phyloP scores from a whole-genome alignment of 441 rosid genomes.

The Biscutella auriculata region DNA sequence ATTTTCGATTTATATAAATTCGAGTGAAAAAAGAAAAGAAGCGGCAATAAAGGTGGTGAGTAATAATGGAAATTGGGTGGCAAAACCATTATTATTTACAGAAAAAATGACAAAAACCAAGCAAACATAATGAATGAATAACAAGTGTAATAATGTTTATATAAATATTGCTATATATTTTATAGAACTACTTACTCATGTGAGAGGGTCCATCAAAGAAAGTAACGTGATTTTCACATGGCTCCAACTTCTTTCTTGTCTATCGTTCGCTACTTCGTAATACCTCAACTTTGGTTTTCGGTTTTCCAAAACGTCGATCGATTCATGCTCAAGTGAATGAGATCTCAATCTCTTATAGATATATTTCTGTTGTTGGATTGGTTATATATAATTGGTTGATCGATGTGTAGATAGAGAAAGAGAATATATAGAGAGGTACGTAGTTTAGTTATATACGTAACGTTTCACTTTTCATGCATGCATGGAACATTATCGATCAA shows the following conservation, averaged over 20 bases:
- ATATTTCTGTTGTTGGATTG: neutral
- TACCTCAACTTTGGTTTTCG: neutral
- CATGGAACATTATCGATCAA: slow-evolving; percentile 10
- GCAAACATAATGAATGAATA: too few species aligned
- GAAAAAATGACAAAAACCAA: too few species aligned
- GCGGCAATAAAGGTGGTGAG: too few species aligned
- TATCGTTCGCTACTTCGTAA: neutral
- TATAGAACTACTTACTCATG: too few species aligned
- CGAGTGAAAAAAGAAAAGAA: too few species aligned
- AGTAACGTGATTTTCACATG: slow-evolving; percentile 21
- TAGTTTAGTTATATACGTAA: neutral
- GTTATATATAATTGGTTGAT: neutral
- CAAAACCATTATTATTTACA: too few species aligned
- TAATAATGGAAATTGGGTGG: too few species aligned
- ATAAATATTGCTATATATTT: too few species aligned
- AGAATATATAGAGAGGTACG: neutral
- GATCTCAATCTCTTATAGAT: neutral
- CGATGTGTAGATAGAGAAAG: neutral
- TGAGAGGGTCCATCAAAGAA: slow-evolving; percentile 21
- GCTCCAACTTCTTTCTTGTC: neutral
- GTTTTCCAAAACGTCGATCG: neutral
- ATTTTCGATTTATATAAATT: too few species aligned
- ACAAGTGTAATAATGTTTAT: too few species aligned
- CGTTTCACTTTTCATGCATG: neutral
- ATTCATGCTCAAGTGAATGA: neutral